phyloP scores from a whole-genome alignment of 2,329 filamentous ascomycete species.

The Colletotrichum falcatum region DNA sequence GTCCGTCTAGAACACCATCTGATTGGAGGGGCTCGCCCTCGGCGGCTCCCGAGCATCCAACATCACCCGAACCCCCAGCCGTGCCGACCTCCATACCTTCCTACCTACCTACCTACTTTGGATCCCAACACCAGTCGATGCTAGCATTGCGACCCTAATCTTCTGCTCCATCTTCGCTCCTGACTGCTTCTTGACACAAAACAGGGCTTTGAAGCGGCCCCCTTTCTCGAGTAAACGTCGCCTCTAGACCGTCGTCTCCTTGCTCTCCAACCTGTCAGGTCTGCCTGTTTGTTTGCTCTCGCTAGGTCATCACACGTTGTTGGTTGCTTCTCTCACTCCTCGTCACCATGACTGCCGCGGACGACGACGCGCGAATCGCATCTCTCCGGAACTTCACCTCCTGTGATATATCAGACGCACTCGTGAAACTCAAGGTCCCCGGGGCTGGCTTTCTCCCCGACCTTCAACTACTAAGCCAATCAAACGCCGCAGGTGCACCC shows the following conservation, averaged over 20 bases:
- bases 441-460: slow-evolving; percentile 76
- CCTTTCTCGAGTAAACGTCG: not conserved
- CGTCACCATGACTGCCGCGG: slow-evolving; percentile 36
- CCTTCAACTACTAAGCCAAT: slow-evolving; percentile 52
- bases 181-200: not conserved
- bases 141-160: not conserved
- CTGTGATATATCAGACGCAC: slow-evolving; percentile 77
- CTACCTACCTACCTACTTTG: slow-evolving; percentile 34
- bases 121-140: slow-evolving; percentile 36
- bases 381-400: slow-evolving; percentile 55
- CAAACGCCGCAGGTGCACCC: slow-evolving; percentile 44
- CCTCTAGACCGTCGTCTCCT: not conserved
- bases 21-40: slow-evolving; percentile 47
- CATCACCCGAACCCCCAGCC: slow-evolving; percentile 39
- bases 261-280: not conserved
- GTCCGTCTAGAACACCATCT: slow-evolving; percentile 43
- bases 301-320: too few relatives aligned
- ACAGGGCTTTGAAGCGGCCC: not conserved
- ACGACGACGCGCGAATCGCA: slow-evolving; percentile 43
- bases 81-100: slow-evolving; percentile 33
- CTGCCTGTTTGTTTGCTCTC: not conserved
- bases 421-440: slow-evolving; percentile 75
- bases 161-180: not conserved
- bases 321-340: too few relatives aligned
- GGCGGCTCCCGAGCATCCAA: slow-evolving; percentile 44